Evolutionary conservation across 129 eudicot genomes (phyloP).

Genomic region (Dittrichia graveolens): DNA sequence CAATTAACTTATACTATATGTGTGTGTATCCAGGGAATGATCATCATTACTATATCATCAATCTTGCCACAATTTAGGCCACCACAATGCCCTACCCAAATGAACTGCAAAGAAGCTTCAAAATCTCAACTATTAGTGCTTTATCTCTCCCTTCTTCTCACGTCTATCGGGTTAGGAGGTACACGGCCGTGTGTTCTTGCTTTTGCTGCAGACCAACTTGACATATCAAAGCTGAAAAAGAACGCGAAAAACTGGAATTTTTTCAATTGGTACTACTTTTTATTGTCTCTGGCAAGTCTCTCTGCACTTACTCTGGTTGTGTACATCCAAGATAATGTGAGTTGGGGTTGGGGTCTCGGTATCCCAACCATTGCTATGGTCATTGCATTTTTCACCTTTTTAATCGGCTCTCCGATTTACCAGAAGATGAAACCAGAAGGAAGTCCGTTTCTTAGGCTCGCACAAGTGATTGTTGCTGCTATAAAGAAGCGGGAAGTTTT

Average conservation of each 20-base stretch:
- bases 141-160: constrained; percentile 40
- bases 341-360: constrained; percentile 53
- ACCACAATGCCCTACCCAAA: constrained; percentile 45
- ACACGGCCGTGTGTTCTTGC: constrained; percentile 49
- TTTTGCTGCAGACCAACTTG: constrained; percentile 49
- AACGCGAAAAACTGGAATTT: constrained; percentile 37
- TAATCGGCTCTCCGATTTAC: constrained; percentile 42
- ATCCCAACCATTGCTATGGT: constrained; percentile 44
- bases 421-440: constrained; percentile 35
- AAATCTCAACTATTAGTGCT: constrained; percentile 38
- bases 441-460: constrained; percentile 44
- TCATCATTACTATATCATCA: constrained; percentile 53
- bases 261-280: constrained; percentile 39
- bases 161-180: constrained; percentile 47
- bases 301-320: constrained; percentile 40
- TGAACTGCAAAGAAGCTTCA: constrained; percentile 44
- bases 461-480: constrained; percentile 42
- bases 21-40: constrained; percentile 48
- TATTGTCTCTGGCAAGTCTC: constrained; percentile 26
- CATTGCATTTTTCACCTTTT: constrained; percentile 24
- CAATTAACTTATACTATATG: no score
- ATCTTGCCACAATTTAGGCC: constrained; percentile 48
- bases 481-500: constrained; percentile 28
- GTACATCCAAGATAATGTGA: constrained; percentile 41
- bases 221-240: constrained; percentile 27